These are phyloP conservation scores for Amniculicola lignicola DNA, from an alignment of 495 filamentous ascomycete species.

Conservation along the genomic window DNA sequence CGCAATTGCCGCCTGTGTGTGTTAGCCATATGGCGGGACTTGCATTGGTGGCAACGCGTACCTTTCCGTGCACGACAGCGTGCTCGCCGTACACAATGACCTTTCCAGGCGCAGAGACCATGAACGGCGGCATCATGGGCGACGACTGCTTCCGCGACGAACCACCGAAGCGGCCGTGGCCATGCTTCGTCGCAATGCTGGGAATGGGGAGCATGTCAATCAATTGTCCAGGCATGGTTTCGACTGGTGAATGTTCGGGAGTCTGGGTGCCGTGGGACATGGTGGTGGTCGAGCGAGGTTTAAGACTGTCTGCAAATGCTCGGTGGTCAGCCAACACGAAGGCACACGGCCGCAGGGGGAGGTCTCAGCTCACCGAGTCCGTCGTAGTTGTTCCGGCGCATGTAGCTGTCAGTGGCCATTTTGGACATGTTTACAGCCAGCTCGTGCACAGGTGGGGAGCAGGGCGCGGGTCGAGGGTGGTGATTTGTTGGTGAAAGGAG, in stretches of 20 bases:
- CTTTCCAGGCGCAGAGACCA: conserved; percentile 96
- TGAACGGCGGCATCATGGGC: conserved; percentile 73
- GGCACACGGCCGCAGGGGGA: neutral
- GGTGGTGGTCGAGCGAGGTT: conserved; percentile 5
- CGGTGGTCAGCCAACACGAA: neutral
- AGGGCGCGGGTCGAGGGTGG: neutral
- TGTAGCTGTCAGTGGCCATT: conserved; percentile 6
- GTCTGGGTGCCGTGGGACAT: conserved; percentile 24
- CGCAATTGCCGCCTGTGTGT: conserved; percentile 73
- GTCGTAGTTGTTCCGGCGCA: conserved; percentile 7
- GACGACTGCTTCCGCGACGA: conserved; percentile 37
- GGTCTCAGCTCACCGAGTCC: conserved; percentile 8
- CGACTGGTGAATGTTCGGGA: conserved; percentile 22
- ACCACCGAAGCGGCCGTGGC: neutral
- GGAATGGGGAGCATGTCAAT: neutral
- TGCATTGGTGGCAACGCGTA: conserved; percentile 35
- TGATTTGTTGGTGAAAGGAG: neutral
- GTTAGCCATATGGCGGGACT: conserved; percentile 1
- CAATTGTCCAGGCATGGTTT: conserved; percentile 22
- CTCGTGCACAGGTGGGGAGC: neutral
- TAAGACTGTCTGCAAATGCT: conserved; percentile 9
- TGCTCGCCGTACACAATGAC: conserved; percentile 97
- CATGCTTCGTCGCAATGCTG: neutral
- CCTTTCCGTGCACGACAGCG: conserved; percentile 92
- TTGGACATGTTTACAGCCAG: neutral